Evolutionary conservation across 1,139 yeast species (phyloP), one percentile per base, ranked within the genome.

Genomic region (Candida sojae): DNA sequence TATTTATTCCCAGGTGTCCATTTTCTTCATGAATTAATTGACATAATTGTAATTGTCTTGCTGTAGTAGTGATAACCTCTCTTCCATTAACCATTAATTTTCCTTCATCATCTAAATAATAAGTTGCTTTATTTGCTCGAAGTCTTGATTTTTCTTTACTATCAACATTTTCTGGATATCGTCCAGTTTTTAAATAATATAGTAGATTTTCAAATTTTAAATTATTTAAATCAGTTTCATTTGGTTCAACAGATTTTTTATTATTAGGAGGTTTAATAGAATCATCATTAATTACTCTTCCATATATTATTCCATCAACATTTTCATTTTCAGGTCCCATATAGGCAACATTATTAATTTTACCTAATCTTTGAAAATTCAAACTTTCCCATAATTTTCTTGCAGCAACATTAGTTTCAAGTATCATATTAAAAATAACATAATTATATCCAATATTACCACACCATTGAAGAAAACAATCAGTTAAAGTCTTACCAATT

Each of bases 391-490:
- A 81, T 38, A 93, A 84, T 53, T 85, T 73, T 55, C 92, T 74
- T 2, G 96, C 93, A 1, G 96, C 87, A 28, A 82, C 83, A 60
- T 93, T 92, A 5, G 96, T 84, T 57, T 90, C 97, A 66, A 90
- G 93, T 3, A 93, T 92, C 46, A 93, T 71, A 54, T 92, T 90
- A 69, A 93, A 89, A 52, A 88, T 82, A 10, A 90, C 80, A 54
- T 90, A 87, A 0, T 92, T 86, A 66, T 88, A 93, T 1, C 97
- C 97, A 40, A 92, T 72, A 52, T 83, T 73, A 5, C 95, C 96
- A 1, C 97, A 91, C 98, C 98, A 93, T 53, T 86, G 90, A 28
- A 91, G 64, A 58, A 83, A 90, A 55, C 96, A 86, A 57, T 89
- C 96, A 9, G 90, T 85, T 53, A 93, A 66, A 0, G 95, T 87